A percentile compares a stretch with the other conserved stretches of the same genome.
phyloP scores from a whole-genome alignment of 1,139 yeast genomes.

The Saccharomycopsis hybrid region DNA sequence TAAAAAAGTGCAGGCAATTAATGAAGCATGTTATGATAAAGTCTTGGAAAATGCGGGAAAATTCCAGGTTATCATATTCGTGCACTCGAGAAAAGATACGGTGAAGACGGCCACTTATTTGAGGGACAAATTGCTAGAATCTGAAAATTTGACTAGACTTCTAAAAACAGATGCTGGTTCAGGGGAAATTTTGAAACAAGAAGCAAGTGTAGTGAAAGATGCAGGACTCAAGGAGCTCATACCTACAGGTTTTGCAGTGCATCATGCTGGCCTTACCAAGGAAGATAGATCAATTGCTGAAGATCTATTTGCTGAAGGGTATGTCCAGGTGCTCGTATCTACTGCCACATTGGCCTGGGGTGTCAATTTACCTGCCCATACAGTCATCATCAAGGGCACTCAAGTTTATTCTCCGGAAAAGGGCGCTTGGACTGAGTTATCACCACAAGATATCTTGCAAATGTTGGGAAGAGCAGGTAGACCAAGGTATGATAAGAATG shows the following conservation, averaged over 20 bases:
- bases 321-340: conserved; percentile 85
- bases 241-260: conserved; percentile 78
- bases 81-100: conserved; percentile 92
- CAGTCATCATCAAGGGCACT: conserved; percentile 92
- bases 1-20: conserved; percentile 75
- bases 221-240: conserved; percentile 53
- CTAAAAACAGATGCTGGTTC: conserved; percentile 52
- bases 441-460: conserved; percentile 91
- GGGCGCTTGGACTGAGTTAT: conserved; percentile 81
- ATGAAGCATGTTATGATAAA: conserved; percentile 86
- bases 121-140: conserved; percentile 52
- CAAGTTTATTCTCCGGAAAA: conserved; percentile 88
- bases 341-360: conserved; percentile 99
- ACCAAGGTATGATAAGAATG: conserved; percentile 86
- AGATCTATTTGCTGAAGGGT: conserved; percentile 85
- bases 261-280: conserved; percentile 85
- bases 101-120: conserved; percentile 75
- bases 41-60: conserved; percentile 58
- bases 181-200: conserved; percentile 54
- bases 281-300: conserved; percentile 75
- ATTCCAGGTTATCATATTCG: conserved; percentile 82
- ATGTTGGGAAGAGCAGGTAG: conserved; percentile 98
- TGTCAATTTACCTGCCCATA: conserved; percentile 97
- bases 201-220: conserved; percentile 51
- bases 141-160: conserved; percentile 43